These are phyloP conservation scores for Clarireedia monteithiana DNA, from an alignment of 2,329 filamentous ascomycete species.

Conservation along the genomic window DNA sequence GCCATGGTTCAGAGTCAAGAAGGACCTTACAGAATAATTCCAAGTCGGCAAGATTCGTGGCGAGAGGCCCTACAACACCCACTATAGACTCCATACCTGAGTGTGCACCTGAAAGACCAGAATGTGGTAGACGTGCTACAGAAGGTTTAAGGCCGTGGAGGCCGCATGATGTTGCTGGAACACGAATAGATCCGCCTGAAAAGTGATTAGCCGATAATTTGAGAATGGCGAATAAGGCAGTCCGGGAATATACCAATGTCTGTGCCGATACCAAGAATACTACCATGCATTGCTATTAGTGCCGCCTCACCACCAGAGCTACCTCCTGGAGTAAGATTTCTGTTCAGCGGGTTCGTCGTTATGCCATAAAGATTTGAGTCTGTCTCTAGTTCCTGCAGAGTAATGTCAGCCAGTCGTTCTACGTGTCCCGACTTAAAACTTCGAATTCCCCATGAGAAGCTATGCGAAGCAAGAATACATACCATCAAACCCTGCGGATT, in stretches of 20 bases:
- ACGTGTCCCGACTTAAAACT: too few relatives aligned
- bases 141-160: constrained; percentile 34
- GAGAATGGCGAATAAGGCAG: not conserved
- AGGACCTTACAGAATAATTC: constrained; percentile 24
- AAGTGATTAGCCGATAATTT: not conserved
- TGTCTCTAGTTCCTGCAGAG: constrained; percentile 33
- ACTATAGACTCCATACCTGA: constrained; percentile 44
- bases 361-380: constrained; percentile 33
- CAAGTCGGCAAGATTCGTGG: constrained; percentile 37
- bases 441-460: not conserved
- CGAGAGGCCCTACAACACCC: constrained; percentile 40
- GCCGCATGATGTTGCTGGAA: constrained; percentile 37
- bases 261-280: constrained; percentile 39
- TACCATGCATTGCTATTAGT: constrained; percentile 42
- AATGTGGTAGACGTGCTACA: constrained; percentile 14
- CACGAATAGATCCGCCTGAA: constrained; percentile 13
- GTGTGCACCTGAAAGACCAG: constrained; percentile 34
- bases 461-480: not conserved
- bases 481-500: constrained; percentile 44
- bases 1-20: constrained; percentile 36
- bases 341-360: constrained; percentile 48
- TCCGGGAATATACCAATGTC: constrained; percentile 17
- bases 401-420: not conserved
- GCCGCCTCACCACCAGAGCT: constrained; percentile 55
- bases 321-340: constrained; percentile 49